A percentile compares a stretch with the other conserved stretches of the same genome.
phyloP scores from a whole-genome alignment of 2,329 filamentous ascomycete species.

The Trichocomaceae sp. region DNA sequence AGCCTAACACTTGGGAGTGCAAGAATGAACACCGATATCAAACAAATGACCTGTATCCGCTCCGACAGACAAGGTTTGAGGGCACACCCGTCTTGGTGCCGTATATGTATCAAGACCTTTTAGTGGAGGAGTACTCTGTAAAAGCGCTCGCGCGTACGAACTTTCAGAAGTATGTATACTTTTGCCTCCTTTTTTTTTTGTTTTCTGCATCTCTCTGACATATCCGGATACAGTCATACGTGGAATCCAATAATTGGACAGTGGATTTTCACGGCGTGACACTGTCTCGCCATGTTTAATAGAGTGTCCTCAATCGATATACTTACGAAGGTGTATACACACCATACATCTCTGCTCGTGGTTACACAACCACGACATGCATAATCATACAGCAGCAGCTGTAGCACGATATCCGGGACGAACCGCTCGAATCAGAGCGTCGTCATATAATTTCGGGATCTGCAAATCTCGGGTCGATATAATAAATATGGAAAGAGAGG shows the following conservation, averaged over 20 bases:
- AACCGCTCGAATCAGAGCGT: neutral
- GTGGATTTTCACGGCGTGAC: conserved; percentile 6
- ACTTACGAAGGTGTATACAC: neutral
- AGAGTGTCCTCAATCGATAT: neutral
- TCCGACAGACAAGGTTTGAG: conserved; percentile 68
- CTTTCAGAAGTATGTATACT: conserved; percentile 31
- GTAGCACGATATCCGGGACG: neutral
- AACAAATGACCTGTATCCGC: conserved; percentile 66
- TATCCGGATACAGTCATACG: conserved; percentile 26
- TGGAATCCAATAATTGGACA: conserved; percentile 25
- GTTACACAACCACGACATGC: neutral
- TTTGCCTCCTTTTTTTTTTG: neutral
- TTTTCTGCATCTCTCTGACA: conserved; percentile 12
- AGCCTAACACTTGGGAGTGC: conserved; percentile 66
- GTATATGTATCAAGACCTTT: conserved; percentile 35
- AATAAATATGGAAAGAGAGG: neutral
- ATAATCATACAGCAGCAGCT: neutral
- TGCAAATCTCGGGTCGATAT: neutral
- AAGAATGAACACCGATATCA: conserved; percentile 72
- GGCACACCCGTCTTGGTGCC: conserved; percentile 65
- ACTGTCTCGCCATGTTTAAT: neutral
- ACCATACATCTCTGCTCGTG: neutral
- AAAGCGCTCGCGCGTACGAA: conserved; percentile 29
- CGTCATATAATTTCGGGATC: neutral
- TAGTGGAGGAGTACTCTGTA: conserved; percentile 35